phyloP scores from a whole-genome alignment of 1,284 basidiomycete species.

The Fistulinella staudtii region DNA sequence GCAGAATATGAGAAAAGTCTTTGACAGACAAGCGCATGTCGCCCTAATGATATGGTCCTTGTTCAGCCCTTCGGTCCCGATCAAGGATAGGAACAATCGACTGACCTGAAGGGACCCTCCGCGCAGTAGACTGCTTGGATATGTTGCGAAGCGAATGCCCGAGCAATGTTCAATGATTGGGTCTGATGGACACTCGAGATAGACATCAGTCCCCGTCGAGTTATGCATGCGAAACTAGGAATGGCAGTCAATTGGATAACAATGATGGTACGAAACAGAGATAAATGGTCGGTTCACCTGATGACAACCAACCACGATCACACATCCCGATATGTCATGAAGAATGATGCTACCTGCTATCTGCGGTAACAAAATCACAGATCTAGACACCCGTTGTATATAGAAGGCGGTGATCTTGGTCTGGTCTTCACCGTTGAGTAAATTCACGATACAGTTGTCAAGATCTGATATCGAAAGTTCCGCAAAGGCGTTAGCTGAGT shows the following conservation, averaged over 20 bases:
- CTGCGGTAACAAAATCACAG: conserved; percentile 60
- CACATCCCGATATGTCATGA: conserved; percentile 54
- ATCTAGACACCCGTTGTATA: conserved; percentile 45
- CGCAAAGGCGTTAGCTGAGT: conserved; percentile 19
- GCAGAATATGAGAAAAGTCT: conserved; percentile 78
- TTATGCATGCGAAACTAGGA: conserved; percentile 77
- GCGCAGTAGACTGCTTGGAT: conserved; percentile 42
- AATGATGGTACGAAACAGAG: background rate
- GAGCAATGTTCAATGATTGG: conserved; percentile 75
- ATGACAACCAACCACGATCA: conserved; percentile 68
- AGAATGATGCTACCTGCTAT: conserved; percentile 69
- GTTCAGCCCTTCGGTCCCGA: background rate
- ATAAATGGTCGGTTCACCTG: conserved; percentile 49
- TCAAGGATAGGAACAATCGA: too few species aligned
- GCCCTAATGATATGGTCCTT: conserved; percentile 7
- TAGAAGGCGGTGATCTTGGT: conserved; percentile 50
- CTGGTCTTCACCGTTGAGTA: conserved; percentile 35
- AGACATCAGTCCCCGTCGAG: conserved; percentile 56
- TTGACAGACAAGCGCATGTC: conserved; percentile 46
- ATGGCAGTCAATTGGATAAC: background rate
- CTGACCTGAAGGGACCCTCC: conserved; percentile 17
- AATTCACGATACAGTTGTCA: conserved; percentile 63
- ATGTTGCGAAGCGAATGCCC: conserved; percentile 54
- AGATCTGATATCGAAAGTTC: conserved; percentile 60
- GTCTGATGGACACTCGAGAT: conserved; percentile 60